A percentile compares a stretch with the other conserved stretches of the same genome.
Evolutionary conservation across 352 stramenopile species (phyloP).

Genomic region (Thraustotheca clavata): DNA sequence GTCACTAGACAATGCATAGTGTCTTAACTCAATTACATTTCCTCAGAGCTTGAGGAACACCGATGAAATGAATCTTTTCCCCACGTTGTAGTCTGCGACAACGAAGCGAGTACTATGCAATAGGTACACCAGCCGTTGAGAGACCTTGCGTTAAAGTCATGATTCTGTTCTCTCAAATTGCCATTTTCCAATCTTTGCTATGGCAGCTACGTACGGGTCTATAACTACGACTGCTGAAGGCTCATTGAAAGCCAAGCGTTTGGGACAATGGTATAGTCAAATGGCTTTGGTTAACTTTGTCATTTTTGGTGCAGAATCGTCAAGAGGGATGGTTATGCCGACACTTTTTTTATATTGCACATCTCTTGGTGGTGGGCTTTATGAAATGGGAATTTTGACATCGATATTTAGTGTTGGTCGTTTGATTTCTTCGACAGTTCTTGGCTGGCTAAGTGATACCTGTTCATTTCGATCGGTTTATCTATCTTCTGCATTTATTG

Average conservation of each 20-base stretch:
- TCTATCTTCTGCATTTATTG: conserved; percentile 41
- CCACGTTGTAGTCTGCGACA: too few relatives aligned
- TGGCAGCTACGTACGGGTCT: too few relatives aligned
- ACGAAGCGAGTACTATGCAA: too few relatives aligned
- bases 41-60: too few relatives aligned
- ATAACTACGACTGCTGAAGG: too few relatives aligned
- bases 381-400: conserved; percentile 72
- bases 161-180: too few relatives aligned
- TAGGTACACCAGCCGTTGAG: too few relatives aligned
- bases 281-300: conserved; percentile 80
- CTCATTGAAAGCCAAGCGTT: conserved; percentile 23
- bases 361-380: conserved; percentile 62
- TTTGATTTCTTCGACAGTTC: conserved; percentile 69
- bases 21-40: too few relatives aligned
- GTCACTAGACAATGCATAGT: too few relatives aligned
- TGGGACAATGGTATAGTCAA: conserved; percentile 64
- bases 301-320: conserved; percentile 69
- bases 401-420: conserved; percentile 74
- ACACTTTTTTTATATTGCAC: conserved; percentile 83
- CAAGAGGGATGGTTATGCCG: conserved; percentile 60
- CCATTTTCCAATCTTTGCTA: too few relatives aligned
- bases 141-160: too few relatives aligned
- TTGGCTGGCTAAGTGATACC: conserved; percentile 75
- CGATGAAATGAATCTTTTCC: too few relatives aligned
- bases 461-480: conserved; percentile 80